Evolutionary conservation across 768 basidiomycete species (phyloP), one percentile per base, ranked within the genome.

Genomic region (Exsudoporus frostii): DNA sequence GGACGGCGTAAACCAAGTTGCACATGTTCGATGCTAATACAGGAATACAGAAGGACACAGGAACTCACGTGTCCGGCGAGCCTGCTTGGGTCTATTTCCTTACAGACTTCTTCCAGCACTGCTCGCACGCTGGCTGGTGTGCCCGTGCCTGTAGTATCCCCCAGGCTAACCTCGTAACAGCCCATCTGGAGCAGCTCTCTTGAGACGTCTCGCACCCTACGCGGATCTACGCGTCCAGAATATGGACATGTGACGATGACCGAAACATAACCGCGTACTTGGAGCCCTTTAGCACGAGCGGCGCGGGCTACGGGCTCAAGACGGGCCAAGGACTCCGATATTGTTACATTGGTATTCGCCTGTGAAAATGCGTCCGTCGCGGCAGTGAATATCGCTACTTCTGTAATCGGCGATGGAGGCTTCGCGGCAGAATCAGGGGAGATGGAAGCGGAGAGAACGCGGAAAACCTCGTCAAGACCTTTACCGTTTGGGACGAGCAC

Each of bases 131-230:
- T 80, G 24, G 74, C 71, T 0, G 94, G 92, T 42, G 85, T 88
- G 2, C 89, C 95, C 43, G 83, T 83, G 0, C 95, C 95, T 2
- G 91, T 89, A 3, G 95, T 98, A 66, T 98, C 96, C 0, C 92
- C 93, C 20, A 98, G 72, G 61, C 90, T 90, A 45, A 95, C 83
- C 68, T 98, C 90, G 67, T 96, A 96, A 66, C 92, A 96, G 0
- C 95, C 95, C 90, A 97, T 94, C 54, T 91, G 84, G 5, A 84
- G 54, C 33, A 98, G 67, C 57, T 80, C 84, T 56, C 80, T 79
- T 0, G 90, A 75, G 22, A 96, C 82, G 36, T 86, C 82, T 46
- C 82, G 76, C 8, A 93, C 92, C 17, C 71, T 71, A 42, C 70
- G 68, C 15, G 81, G 81, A 56, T 86, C 84, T 20, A 90, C 85